Base-by-base conservation (phyloP, 192 early-diverging fungal genomes). In the Powellomyces hirtus region DNA sequence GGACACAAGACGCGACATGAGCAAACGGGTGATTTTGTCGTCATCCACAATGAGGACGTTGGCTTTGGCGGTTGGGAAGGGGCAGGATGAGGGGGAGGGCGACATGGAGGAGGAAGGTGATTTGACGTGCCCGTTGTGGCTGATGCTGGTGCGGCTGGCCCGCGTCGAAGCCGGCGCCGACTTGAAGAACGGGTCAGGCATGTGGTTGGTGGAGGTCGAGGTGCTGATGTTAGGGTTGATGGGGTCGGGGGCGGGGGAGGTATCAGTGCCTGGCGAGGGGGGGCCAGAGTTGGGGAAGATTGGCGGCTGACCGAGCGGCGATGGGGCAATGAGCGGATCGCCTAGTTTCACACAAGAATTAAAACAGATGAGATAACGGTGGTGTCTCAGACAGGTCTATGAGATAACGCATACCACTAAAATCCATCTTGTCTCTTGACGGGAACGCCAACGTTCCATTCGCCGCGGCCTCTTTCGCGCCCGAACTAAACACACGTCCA, bases 11-110 rank as follows among this genome's bases (percentile, higher is more conserved):
- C 67, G 67, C 0, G 38, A 29, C 67, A 69, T 69, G 1, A 69
- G 45, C 27, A 59, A 49, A n/a, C 67, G 67, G 7, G 67, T 69
- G 55, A 69, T 69, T 30, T 59, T 69, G 58, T 69, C 67, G 49
- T 69, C 67, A 46, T 69, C 67, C n/a, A 69, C 67, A 11, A 61
- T 61, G 20, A 42, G 36, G 11, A 61, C 59, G 20, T 24, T 20
- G 7, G 40, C 59, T 33, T 61, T 44, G 2, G n/a, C 59, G 37
- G 27, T 26, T 22, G 22, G 4, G 4, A 27, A 24, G 5, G 53
- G 31, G 24, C 13, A 10, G 50, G 10, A 24, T 10, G 10, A 24
- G 24, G 50, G 24, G 11, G 50, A n/a, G 50, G 24, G 24, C 13
- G 50, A 52, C 8, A 24, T n/a, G 50, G 24, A 24, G 50, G 50